phyloP scores from a whole-genome alignment of 768 basidiomycete species.

The Lactarius evosmus region DNA sequence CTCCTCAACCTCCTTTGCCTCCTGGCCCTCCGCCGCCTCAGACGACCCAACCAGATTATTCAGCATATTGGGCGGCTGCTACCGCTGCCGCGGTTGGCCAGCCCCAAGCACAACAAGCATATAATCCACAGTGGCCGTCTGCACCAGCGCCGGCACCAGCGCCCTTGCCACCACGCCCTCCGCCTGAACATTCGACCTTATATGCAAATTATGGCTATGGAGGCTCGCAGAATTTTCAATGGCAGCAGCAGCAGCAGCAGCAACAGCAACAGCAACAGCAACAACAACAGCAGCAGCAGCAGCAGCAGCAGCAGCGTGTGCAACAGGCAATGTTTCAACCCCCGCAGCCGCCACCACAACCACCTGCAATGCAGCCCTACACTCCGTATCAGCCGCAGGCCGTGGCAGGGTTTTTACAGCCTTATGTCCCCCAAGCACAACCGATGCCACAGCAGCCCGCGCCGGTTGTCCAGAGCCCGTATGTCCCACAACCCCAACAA shows the following conservation, averaged over 20 bases:
- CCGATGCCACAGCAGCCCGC: constrained; percentile 51
- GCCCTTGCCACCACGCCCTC: constrained; percentile 51
- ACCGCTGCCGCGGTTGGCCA: constrained; percentile 51
- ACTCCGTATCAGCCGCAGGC: constrained; percentile 69
- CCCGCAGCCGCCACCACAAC: constrained; percentile 51
- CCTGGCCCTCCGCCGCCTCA: constrained; percentile 76
- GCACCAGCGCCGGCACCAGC: constrained; percentile 46
- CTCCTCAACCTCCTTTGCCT: constrained; percentile 73
- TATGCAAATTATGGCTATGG: constrained; percentile 94
- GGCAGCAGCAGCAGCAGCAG: constrained; percentile 68
- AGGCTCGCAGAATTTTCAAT: constrained; percentile 52
- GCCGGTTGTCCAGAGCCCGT: constrained; percentile 40
- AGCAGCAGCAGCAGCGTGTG: constrained; percentile 52
- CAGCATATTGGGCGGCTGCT: constrained; percentile 70
- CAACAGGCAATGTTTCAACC: constrained; percentile 51
- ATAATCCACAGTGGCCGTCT: constrained; percentile 61
- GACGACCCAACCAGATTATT: constrained; percentile 66
- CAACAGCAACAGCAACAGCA: constrained; percentile 29
- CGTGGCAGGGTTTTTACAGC: constrained; percentile 57
- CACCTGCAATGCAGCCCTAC: constrained; percentile 59
- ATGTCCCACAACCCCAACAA: constrained; percentile 36
- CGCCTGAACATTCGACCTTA: constrained; percentile 76
- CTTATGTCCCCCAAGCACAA: constrained; percentile 62
- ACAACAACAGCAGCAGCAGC: constrained; percentile 61
- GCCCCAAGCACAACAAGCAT: constrained; percentile 49